Conservation (phyloP, 306 rosid genomes). For the Albizia julibrissin region DNA sequence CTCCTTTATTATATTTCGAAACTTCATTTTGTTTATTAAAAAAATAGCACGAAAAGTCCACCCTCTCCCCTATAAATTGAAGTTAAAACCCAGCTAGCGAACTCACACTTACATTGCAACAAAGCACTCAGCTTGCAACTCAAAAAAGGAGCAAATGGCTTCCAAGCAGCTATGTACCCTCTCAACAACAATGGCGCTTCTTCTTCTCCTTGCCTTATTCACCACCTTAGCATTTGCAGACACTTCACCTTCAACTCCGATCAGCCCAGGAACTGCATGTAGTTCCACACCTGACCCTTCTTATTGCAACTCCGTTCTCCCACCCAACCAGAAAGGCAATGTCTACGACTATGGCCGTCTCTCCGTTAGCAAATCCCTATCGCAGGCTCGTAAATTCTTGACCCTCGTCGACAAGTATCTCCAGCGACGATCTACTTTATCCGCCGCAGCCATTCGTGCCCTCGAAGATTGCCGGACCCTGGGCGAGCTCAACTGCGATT, state of each 20-base stretch:
- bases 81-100: neutral
- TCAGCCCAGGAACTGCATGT: conserved; percentile 52
- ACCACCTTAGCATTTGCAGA: conserved; percentile 30
- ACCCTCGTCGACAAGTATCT: conserved; percentile 50
- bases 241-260: conserved; percentile 35
- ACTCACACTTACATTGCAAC: neutral
- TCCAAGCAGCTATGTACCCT: conserved; percentile 34
- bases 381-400: conserved; percentile 62
- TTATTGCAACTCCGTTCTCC: conserved; percentile 71
- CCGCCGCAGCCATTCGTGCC: conserved; percentile 56
- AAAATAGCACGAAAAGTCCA: neutral
- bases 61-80: conserved; percentile 38
- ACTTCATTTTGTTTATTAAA: neutral
- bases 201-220: conserved; percentile 32
- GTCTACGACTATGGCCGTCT: conserved; percentile 64
- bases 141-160: conserved; percentile 23
- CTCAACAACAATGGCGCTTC: conserved; percentile 30
- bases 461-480: conserved; percentile 70
- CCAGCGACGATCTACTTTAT: conserved; percentile 33
- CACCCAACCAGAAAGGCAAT: conserved; percentile 49
- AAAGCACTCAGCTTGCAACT: neutral
- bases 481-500: conserved; percentile 67
- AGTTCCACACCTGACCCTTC: conserved; percentile 73
- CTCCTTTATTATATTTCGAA: neutral
- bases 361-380: conserved; percentile 62